A percentile compares a stretch with the other conserved stretches of the same genome.
These are phyloP conservation scores for Trichoderma koningiopsis DNA, from an alignment of 2,329 filamentous ascomycete species.

Conservation along the genomic window DNA sequence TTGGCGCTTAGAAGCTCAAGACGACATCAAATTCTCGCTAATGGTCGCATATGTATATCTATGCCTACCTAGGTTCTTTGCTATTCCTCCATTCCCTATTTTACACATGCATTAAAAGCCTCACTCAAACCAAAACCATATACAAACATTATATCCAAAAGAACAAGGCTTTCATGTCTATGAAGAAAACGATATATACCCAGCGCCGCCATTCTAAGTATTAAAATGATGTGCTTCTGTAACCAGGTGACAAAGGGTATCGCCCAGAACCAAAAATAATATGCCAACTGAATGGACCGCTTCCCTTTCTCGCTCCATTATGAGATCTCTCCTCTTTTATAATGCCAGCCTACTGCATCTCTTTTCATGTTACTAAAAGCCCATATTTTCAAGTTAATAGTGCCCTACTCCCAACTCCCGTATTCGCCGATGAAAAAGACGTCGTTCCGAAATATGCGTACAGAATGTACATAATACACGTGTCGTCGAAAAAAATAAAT, in stretches of 20 bases:
- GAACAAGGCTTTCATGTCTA: not conserved
- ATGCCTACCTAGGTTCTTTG: not conserved
- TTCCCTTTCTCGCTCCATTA: not conserved
- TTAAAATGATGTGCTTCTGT: constrained; percentile 7
- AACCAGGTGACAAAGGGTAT: constrained; percentile 13
- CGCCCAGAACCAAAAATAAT: not conserved
- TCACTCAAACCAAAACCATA: not conserved
- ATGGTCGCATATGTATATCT: not conserved
- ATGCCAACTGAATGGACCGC: not conserved
- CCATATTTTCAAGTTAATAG: not conserved
- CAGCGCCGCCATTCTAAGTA: not conserved
- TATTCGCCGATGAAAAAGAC: constrained; percentile 10
- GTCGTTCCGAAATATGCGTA: constrained; percentile 6
- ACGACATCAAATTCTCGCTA: not conserved
- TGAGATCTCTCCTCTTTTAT: not conserved
- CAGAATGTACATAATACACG: constrained; percentile 19
- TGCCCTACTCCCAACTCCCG: constrained; percentile 11
- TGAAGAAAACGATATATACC: not conserved
- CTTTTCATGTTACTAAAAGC: constrained; percentile 3
- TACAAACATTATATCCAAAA: not conserved
- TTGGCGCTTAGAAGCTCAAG: not conserved
- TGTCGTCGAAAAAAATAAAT: not conserved
- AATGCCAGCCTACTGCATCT: not conserved
- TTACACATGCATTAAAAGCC: not conserved
- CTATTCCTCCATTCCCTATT: not conserved